phyloP scores from a whole-genome alignment of 148 eudicot genomes.

The Chenopodium formosanum region DNA sequence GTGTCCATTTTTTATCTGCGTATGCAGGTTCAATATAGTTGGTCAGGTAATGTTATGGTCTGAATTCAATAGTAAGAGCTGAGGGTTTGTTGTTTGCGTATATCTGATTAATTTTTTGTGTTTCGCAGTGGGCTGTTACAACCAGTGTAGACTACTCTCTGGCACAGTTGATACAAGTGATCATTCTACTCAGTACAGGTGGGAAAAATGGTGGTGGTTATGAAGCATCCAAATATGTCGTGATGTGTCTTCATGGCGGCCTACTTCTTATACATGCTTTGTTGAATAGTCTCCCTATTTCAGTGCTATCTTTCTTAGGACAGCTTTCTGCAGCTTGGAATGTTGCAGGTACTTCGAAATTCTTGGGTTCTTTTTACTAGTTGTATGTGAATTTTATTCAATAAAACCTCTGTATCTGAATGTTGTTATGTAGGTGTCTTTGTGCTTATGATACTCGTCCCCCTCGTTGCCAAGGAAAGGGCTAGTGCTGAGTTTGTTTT shows the following conservation, averaged over 20 bases:
- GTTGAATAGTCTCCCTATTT: conserved; percentile 81
- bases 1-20: neutral
- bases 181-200: conserved; percentile 88
- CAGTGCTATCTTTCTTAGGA: conserved; percentile 82
- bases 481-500: conserved; percentile 88
- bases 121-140: conserved; percentile 95
- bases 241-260: conserved; percentile 72
- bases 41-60: conserved; percentile 71
- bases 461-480: conserved; percentile 69
- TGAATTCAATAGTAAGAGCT: neutral
- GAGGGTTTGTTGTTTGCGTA: neutral
- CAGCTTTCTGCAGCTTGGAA: conserved; percentile 96
- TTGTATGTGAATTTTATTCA: neutral
- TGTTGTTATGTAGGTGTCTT: conserved; percentile 64
- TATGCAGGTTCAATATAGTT: conserved; percentile 94
- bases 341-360: conserved; percentile 50
- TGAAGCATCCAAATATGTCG: conserved; percentile 75
- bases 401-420: neutral
- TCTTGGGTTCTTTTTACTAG: neutral
- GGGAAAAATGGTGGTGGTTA: conserved; percentile 96
- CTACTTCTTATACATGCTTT: conserved; percentile 71
- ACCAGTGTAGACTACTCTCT: conserved; percentile 88
- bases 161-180: conserved; percentile 85
- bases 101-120: conserved; percentile 12
- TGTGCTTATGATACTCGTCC: conserved; percentile 83